Evolutionary conservation across 2,329 filamentous ascomycete genomes (phyloP), one percentile per base, ranked within the genome.

Genomic region (Zymoseptoria tritici): DNA sequence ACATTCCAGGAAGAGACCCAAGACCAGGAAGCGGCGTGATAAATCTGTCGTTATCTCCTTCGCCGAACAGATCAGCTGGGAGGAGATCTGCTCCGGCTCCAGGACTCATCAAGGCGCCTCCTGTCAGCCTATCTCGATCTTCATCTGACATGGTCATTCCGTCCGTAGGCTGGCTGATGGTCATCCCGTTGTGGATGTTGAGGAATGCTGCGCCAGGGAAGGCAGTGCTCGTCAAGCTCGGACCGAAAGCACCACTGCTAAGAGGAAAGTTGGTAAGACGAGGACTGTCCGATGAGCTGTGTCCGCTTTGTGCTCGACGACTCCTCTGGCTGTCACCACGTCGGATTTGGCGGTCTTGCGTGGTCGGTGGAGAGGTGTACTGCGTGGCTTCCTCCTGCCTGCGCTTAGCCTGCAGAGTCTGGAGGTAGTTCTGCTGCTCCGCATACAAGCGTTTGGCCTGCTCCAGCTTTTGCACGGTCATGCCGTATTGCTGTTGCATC

Each of bases 31-130:
- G 62, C 5, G 66, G 63, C 26, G 51, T 53, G 7, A 66, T 61
- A 56, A 66, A 66, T 52, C 64, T 60, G 20, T 61, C 67, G 54
- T 58, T 64, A 56, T 74, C 71, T 24, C 67, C 67, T 22, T 72
- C 70, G 19, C 63, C 68, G 54, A 74, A 72, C 3, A 88, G 76
- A 60, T 83, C 84, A 1, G 89, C 88, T 0, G 90, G 90, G 16
- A 95, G 76, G 3, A 93, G 78, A 16, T 72, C 70, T 20, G 86
- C 82, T 26, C 88, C 85, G 2, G 89, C 90, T 3, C 88, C 88
- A 1, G 90, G 90, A 67, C 88, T 92, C 71, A 93, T 83, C 0
- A 88, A 88, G 2, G 87, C 89, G 26, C 83, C 85, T 19, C 80
- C 82, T 2, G 81, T 85, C 42, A 88, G 72, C 19, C 79, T 79